Base-by-base conservation (phyloP, 345 rosid genomes). In the Trapa incisa region DNA sequence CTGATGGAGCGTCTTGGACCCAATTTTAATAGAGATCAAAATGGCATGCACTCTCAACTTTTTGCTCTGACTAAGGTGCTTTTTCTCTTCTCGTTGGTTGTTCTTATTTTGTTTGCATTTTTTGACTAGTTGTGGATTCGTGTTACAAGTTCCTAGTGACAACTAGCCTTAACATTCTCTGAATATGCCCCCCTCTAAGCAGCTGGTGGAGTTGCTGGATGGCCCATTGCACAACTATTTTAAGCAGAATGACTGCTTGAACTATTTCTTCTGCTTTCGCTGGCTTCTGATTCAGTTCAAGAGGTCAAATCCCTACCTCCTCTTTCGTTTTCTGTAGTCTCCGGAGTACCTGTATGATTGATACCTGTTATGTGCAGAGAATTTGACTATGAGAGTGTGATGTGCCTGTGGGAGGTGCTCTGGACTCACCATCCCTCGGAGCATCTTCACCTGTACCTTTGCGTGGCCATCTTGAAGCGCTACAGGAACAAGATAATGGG, bases 251-350 rank as follows among this genome's bases (percentile, higher is more conserved):
- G 97, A 95, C 64, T 95, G 99, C 80, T 83, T 95, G 90, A 95
- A 91, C 81, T 95, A 86, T 77, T 95, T 95, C 93, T 91, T 95
- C 78, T 95, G 99, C 75, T 95, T 95, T 83, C 99, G 98, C 78
- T 95, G 99, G 99, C 70, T 89, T 76, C 81, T 95, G 45, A 89
- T 91, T 67, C 97, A 91, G 73, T 95, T 95, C 72, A 94, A 91
- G 80, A 91, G 99, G 99, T 94, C n/a, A 71, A 80, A 67, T 42
- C 22, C 29, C 69, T 62, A 22, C 65, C 32, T 37, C 29, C 7
- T 45, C 37, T 8, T 3, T 3, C 37, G 10, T 22, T 4, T n/a
- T n/a, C 67, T 42, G 47, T 15, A 22, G 38, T 58, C 6, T 16
- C 39, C 43, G 38, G 35, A 47, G 37, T 1, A 32, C 32, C 13